Evolutionary conservation across 495 filamentous ascomycete genomes (phyloP), one percentile per base, ranked within the genome.

Genomic region (Aspergillus heteromorphus): DNA sequence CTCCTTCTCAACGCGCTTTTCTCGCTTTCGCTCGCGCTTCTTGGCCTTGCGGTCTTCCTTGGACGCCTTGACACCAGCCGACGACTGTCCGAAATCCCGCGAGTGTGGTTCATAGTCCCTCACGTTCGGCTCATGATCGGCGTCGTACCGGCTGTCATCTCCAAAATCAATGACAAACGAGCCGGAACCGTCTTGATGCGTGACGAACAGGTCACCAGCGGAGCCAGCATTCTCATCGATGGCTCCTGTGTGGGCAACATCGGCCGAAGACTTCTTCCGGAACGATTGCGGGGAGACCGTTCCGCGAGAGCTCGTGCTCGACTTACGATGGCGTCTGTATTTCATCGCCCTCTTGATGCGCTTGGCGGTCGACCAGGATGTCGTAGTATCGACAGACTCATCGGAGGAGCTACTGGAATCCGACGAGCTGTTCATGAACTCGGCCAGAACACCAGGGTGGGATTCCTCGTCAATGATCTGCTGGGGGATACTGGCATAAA

Each of bases 401-500:
- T 80, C 84, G 30, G 80, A 80, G 19, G 82, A 87, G 10, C 80
- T 75, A 54, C 79, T 76, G 49, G 85, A 88, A 16, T 78, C 79
- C 58, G 79, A 83, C 5, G 86, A 88, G 17, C 81, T 81, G 58
- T 88, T 83, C 66, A 95, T 77, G 61, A 91, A 87, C 21, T 87
- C 86, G 8, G 87, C 86, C n/a, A 91, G 75, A 0, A 92, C 80
- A 52, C 91, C 91, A 4, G 91, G 91, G 45, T 88, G 85, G 0
- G 88, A 85, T 63, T 93, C 88, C 65, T 92, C 87, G 55, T 96
- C 91, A 55, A 95, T 91, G 43, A 92, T 85, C 54, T 88, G 83
- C 64, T 95, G 89, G 11, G 91, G 91, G 7, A 87, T 93, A 60
- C 89, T 92, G 54, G 87, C 87, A 60, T 95, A 96, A 67, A 96